Evolutionary conservation across 495 filamentous ascomycete genomes (phyloP).

Genomic region (Parmelia sp.): DNA sequence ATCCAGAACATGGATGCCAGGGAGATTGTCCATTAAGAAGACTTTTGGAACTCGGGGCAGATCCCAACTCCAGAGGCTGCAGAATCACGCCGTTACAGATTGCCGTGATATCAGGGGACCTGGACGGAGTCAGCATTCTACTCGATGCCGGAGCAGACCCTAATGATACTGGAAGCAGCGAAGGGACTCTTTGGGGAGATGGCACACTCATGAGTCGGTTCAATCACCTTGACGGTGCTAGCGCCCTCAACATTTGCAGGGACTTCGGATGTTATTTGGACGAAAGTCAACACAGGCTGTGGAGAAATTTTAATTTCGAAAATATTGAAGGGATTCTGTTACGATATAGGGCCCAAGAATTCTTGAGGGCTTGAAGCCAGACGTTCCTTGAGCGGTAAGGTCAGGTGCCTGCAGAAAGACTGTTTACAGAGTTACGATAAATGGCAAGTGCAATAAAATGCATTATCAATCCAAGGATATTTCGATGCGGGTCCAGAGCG

Average conservation of each 20-base stretch:
- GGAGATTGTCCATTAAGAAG: background rate
- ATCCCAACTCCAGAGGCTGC: background rate
- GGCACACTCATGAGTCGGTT: background rate
- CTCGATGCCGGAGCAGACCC: slow-evolving; percentile 13
- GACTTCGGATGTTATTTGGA: background rate
- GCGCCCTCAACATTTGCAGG: slow-evolving; percentile 10
- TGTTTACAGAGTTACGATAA: too few species aligned
- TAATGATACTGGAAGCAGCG: slow-evolving; percentile 1
- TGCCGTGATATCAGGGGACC: background rate
- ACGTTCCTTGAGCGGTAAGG: too few species aligned
- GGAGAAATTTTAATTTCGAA: background rate
- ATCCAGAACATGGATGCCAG: background rate
- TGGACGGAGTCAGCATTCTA: background rate
- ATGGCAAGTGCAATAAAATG: too few species aligned
- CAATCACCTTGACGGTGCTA: slow-evolving; percentile 10
- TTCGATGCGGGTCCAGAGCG: too few species aligned
- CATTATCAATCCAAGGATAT: too few species aligned
- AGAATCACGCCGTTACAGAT: slow-evolving; percentile 11
- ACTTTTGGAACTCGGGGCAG: slow-evolving; percentile 6
- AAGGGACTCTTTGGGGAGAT: slow-evolving; percentile 10
- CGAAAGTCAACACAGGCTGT: background rate
- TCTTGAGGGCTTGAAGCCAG: slow-evolving; percentile 1
- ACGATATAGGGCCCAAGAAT: slow-evolving; percentile 5
- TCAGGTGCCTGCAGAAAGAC: too few species aligned
- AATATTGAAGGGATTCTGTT: slow-evolving; percentile 11